Evolutionary conservation across 805 yeast genomes (phyloP), one percentile per base, ranked within the genome.

Genomic region (Candida sonorensis): DNA sequence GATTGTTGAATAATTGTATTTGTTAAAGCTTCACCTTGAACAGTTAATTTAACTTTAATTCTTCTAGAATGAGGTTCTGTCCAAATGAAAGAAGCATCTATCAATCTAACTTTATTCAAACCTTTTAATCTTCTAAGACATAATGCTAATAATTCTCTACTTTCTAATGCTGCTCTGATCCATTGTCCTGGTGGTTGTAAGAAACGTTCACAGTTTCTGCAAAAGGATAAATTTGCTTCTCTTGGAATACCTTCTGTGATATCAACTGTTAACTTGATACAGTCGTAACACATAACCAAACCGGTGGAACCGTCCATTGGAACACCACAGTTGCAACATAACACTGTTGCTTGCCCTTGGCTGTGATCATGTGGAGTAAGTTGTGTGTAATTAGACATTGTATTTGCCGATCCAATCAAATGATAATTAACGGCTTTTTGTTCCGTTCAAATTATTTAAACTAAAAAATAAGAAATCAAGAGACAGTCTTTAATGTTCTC

Each of bases 41-140:
- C 95, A 0, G 97, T 86, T 34, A 92, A 62, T 52, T 88, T 87
- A 42, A 94, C 76, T 58, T 87, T 77, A 39, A 90, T 77, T 67
- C 99, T 80, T 60, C 98, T 75, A 17, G 97, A 87, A 59, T 92
- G 99, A 3, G 99, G 98, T 64, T 92, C 99, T 1, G 99, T 92
- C 99, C 99, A 92, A 40, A 94, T 76, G 50, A 88, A 92, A 5
- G 88, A 74, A 2, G 98, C 99, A 62, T 92, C 97, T 26, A 86
- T 77, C 38, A 92, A 66, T 48, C 96, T 68, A 28, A 87, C 92
- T 51, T 83, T 82, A 44, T 75, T 78, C 45, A 92, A 67, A 35
- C 97, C 97, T 48, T 82, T 85, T 51, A 92, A 67, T 55, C 90
- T 75, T 61, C 90, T 77, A 42, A 92, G 66, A 65, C 97, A 84